These are phyloP conservation scores for Penicillium occitanis DNA, from an alignment of 2,329 filamentous ascomycete species.

Conservation along the genomic window DNA sequence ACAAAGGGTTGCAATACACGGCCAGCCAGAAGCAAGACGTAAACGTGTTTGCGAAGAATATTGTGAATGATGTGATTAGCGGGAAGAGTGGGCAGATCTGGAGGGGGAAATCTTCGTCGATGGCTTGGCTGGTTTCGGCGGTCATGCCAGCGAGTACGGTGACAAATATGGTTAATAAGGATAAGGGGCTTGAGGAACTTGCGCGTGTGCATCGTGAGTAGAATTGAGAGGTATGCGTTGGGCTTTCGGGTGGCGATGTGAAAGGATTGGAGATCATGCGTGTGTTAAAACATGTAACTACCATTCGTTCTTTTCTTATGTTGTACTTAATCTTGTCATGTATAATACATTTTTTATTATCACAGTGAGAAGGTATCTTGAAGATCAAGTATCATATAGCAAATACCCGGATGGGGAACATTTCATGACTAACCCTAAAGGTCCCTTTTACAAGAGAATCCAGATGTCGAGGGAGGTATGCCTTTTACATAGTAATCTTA, in stretches of 20 bases:
- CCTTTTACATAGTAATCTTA: neutral
- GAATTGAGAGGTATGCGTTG: neutral
- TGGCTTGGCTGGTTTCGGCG: neutral
- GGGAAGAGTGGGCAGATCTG: neutral
- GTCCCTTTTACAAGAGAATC: neutral
- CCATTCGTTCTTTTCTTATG: neutral
- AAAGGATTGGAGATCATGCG: neutral
- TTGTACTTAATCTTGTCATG: neutral
- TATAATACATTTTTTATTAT: neutral
- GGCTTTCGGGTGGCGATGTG: neutral
- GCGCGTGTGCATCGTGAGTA: neutral
- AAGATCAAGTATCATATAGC: neutral
- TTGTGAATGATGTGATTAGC: neutral
- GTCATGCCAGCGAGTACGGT: neutral
- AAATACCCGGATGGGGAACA: neutral
- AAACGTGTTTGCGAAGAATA: neutral
- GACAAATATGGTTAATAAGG: neutral
- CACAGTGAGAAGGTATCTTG: neutral
- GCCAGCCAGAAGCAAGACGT: neutral
- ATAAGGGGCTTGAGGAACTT: conserved; percentile 6
- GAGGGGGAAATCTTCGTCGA: neutral
- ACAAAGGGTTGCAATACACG: neutral
- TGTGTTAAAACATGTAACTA: neutral
- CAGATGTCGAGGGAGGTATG: neutral
- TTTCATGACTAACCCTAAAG: neutral